Base-by-base conservation (phyloP, 1,284 basidiomycete species). In the Boletus smithii region DNA sequence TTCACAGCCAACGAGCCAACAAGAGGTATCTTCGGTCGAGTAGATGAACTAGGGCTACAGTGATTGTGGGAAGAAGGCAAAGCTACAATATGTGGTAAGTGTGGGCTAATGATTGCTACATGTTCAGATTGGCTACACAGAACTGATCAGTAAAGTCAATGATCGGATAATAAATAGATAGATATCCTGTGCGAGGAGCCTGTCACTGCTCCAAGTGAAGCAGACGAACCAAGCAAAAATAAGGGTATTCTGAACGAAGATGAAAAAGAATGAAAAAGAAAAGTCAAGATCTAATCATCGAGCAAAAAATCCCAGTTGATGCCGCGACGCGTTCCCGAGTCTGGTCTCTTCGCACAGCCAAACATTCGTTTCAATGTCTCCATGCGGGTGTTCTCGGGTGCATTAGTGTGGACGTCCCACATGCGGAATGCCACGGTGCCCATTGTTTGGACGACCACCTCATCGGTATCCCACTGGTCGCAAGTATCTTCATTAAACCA, bases 221-320 rank as follows among this genome's bases (percentile, higher is more conserved):
- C 10, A 32, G 46, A 33, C 14, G 17, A 47, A 38, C 8, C 20
- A 42, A 16, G 37, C 31, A 36, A 41, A 26, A 49, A 37, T 34
- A 34, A 26, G 39, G 45, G 49, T 40, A 46, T 46, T 27, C 16
- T 18, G 50, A 58, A 61, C 46, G 53, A 53, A 53, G 10, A 5
- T 17, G 18, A 34, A 27, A 18, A 32, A 38, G 6, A 27, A 26
- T 24, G 27, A 16, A 35, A 22, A 20, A 34, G 24, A 11, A 42
- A 27, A 17, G 16, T 16, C 29, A 27, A 42, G 23, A 45, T 37
- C 67, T 69, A 85, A 58, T 84, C 82, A 50, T 86, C 83, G 42
- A 88, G 73, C 48, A 88, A 70, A 65, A 85, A 88, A 61, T 88
- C 85, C 85, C 85, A 88, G 65, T 88, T 75, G 52, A 85, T 80